Evolutionary conservation across 441 rosid species (phyloP), one percentile per base, ranked within the genome.

Genomic region (Eutrema salsugineum): DNA sequence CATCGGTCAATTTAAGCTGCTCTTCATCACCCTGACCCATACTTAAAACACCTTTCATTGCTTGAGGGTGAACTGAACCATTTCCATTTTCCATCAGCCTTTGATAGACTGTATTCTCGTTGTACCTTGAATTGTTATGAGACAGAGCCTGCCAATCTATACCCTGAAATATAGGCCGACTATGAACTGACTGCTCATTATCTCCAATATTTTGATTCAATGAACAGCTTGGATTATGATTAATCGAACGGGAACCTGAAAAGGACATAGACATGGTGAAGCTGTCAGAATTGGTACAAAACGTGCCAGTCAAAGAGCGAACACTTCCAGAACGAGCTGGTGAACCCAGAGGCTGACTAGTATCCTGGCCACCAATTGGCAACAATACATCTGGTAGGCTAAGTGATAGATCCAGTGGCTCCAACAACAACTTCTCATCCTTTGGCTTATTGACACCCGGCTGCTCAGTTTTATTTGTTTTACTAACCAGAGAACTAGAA

Each of bases 141-240:
- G 88, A 76, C 63, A 84, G 83, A 40, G 80, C 88, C 80, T 82
- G 91, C 91, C 94, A 90, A 76, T 95, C 97, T 35, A 89, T 76
- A 57, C 94, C 93, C 71, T 88, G 91, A 84, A 95, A 93, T 72
- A 93, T 68, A 60, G 99, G 97, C 10, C 93, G 96, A 80, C 99
- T 95, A 72, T 90, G 94, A 82, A 95, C 99, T 38, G 99, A 93
- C 74, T 95, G 98, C 70, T 93, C 99, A 78, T 87, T 87, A 67
- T 95, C 99, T 84, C 89, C 72, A 43, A 91, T 84, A 76, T 93
- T 89, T 79, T 93, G 94, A 24, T 91, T 93, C 66, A 91, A 76
- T 15, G 99, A 95, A 82, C 99, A 95, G 79, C 99, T 95, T 48
- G 95, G 95, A 79, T 95, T 93, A 78, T 95, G 99, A 79, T 84